Conservation (phyloP, 768 basidiomycete species). For the Glaciozyma antarctica region DNA sequence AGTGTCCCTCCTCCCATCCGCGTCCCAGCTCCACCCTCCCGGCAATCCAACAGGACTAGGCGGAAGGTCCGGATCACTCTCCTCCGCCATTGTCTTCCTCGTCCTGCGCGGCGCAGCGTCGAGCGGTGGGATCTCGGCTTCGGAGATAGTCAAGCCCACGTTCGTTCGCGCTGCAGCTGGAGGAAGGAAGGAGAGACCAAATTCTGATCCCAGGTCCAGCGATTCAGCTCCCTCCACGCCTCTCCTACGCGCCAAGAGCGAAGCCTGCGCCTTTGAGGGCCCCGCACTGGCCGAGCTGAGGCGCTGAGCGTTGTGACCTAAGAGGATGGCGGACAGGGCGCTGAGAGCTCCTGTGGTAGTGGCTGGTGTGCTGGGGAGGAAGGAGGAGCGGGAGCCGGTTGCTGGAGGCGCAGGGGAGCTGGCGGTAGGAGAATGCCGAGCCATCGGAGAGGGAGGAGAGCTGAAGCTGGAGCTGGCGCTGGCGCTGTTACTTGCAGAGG, state of each 20-base stretch:
- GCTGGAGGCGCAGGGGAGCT: too few species aligned
- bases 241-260: background rate
- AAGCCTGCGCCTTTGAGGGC: background rate
- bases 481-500: too few species aligned
- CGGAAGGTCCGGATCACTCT: background rate
- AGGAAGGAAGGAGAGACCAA: background rate
- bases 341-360: background rate
- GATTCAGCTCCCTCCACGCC: background rate
- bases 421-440: too few species aligned
- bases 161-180: background rate
- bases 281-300: too few species aligned
- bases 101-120: background rate
- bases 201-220: background rate
- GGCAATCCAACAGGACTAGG: background rate
- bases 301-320: background rate
- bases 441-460: too few species aligned
- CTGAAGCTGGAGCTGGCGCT: too few species aligned
- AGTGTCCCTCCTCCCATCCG: background rate
- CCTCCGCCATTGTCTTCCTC: background rate
- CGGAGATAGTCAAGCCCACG: background rate
- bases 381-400: too few species aligned
- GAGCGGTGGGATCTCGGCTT: constrained; percentile 1
- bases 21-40: constrained; percentile 1
- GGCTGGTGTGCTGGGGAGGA: too few species aligned
- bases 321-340: background rate